These are phyloP conservation scores for Zoysia japonica DNA, from an alignment of 176 grass and related monocot genomes.

Conservation along the genomic window DNA sequence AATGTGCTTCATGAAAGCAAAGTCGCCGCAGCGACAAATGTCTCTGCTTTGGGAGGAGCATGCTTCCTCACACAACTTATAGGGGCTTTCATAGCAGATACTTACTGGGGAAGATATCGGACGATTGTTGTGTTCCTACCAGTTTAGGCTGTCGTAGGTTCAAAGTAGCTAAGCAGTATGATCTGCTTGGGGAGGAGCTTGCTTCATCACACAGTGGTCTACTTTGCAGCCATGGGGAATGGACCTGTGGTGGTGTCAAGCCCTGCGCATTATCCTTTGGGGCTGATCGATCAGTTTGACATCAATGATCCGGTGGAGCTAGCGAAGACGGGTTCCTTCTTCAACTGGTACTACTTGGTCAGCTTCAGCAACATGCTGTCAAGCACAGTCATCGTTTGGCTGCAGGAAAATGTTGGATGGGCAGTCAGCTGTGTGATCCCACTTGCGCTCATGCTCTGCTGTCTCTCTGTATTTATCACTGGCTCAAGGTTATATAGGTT, in stretches of 20 bases:
- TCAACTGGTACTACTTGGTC: slow-evolving; percentile 6
- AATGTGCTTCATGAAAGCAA: slow-evolving; percentile 32
- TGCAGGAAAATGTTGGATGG: slow-evolving; percentile 50
- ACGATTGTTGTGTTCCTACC: slow-evolving; percentile 24
- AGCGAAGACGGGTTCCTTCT: no score
- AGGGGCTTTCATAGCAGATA: slow-evolving; percentile 41
- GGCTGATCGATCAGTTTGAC: no score
- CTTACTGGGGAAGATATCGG: slow-evolving; percentile 41
- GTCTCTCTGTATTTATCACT: slow-evolving; percentile 13
- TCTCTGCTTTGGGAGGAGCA: slow-evolving; percentile 23
- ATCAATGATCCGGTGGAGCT: no score
- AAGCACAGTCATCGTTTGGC: slow-evolving; percentile 51
- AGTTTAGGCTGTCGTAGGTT: neutral
- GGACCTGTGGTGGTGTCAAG: no score
- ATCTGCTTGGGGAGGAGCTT: no score
- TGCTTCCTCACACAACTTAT: slow-evolving; percentile 31
- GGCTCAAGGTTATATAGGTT: slow-evolving; percentile 39
- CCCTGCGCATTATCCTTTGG: no score
- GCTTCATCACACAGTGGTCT: no score
- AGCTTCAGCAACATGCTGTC: slow-evolving; percentile 37
- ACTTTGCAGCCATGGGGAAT: no score
- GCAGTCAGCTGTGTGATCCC: slow-evolving; percentile 44
- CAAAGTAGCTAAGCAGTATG: no score
- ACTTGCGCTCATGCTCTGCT: slow-evolving; percentile 26
- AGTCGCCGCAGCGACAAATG: slow-evolving; percentile 2